Percentiles rank a stretch among this genome's conserved stretches.
phyloP scores from a whole-genome alignment of 768 basidiomycete species.

The Lactarius indigo region DNA sequence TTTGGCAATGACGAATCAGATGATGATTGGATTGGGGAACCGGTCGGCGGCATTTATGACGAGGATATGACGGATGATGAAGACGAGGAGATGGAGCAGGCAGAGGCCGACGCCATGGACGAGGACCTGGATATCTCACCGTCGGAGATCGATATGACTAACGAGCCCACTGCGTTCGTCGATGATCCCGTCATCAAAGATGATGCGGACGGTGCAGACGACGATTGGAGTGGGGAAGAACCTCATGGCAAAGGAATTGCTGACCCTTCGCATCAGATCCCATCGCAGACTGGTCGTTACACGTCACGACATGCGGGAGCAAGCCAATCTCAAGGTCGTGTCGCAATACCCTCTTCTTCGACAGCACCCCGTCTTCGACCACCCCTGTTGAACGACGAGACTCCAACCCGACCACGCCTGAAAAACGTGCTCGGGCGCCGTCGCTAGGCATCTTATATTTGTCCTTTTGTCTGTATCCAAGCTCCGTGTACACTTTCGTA shows the following conservation, averaged over 20 bases:
- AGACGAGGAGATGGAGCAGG: constrained; percentile 51
- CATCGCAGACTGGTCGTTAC: neutral
- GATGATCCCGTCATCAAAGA: constrained; percentile 30
- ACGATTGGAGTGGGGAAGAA: constrained; percentile 16
- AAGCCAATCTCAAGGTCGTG: constrained; percentile 17
- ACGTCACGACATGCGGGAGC: constrained; percentile 13
- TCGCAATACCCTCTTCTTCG: constrained; percentile 23
- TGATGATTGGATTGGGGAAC: constrained; percentile 82
- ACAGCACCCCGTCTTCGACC: constrained; percentile 35
- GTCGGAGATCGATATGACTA: constrained; percentile 27
- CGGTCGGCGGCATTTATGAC: constrained; percentile 71
- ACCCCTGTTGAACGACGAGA: constrained; percentile 46
- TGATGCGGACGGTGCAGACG: constrained; percentile 10
- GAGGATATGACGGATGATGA: constrained; percentile 55
- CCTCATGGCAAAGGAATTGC: neutral
- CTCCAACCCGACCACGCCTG: constrained; percentile 59
- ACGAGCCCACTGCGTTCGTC: constrained; percentile 24
- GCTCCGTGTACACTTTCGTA: neutral
- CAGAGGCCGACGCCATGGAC: constrained; percentile 70
- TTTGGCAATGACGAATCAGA: constrained; percentile 65
- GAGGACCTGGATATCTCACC: constrained; percentile 47
- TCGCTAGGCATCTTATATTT: constrained; percentile 36
- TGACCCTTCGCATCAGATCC: neutral
- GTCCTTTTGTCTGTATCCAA: neutral
- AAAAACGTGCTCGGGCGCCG: constrained; percentile 43